Evolutionary conservation across 805 yeast genomes (phyloP).

Genomic region (Metschnikowia shivogae): DNA sequence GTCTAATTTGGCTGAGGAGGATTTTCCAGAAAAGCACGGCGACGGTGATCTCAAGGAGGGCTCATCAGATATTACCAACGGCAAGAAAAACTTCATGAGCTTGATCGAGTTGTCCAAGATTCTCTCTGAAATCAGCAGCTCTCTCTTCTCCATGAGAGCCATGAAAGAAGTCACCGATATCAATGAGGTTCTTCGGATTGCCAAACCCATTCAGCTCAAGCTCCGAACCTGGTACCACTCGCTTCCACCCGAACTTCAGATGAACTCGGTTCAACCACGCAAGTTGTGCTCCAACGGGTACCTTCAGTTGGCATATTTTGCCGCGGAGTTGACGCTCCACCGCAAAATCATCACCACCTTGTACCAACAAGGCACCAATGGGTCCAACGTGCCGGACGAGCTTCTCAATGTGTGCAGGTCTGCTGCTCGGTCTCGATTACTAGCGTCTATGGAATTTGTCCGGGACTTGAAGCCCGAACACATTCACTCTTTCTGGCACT

Average conservation of each 20-base stretch:
- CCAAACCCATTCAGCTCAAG: constrained; percentile 75
- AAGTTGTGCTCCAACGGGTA: constrained; percentile 72
- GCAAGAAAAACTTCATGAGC: constrained; percentile 63
- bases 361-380: constrained; percentile 30
- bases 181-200: constrained; percentile 64
- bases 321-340: constrained; percentile 84
- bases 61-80: constrained; percentile 66
- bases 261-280: constrained; percentile 55
- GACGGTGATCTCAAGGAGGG: constrained; percentile 51
- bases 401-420: constrained; percentile 61
- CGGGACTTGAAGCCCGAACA: constrained; percentile 75
- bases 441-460: constrained; percentile 79
- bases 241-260: constrained; percentile 59
- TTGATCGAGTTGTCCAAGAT: constrained; percentile 64
- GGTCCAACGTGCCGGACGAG: constrained; percentile 34
- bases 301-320: constrained; percentile 79
- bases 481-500: constrained; percentile 86
- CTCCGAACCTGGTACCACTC: constrained; percentile 76
- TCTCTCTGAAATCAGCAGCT: constrained; percentile 64
- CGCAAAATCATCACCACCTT: constrained; percentile 65
- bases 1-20: constrained; percentile 60
- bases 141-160: constrained; percentile 69
- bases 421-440: constrained; percentile 78
- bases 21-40: constrained; percentile 70
- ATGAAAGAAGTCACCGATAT: constrained; percentile 52